A percentile compares a stretch with the other conserved stretches of the same genome.
Evolutionary conservation across 202 grass and related monocot species (phyloP).

Genomic region (Zizania palustris): DNA sequence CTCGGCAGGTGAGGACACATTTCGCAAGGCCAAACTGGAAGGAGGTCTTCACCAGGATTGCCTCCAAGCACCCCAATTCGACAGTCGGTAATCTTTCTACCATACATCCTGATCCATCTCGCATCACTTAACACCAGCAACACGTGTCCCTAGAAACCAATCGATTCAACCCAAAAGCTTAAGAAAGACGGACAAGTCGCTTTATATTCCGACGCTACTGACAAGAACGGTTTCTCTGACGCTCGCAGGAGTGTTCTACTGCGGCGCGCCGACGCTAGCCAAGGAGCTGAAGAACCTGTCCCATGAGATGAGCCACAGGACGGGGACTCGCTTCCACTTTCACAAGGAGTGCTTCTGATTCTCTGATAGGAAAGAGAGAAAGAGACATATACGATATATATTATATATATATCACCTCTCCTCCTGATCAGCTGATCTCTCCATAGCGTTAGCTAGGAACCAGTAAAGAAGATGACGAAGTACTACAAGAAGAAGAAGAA

Average conservation of each 20-base stretch:
- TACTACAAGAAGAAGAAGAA: background rate
- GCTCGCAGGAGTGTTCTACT: constrained; percentile 87
- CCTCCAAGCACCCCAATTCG: constrained; percentile 81
- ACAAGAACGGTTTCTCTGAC: constrained; percentile 27
- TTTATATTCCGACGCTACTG: background rate
- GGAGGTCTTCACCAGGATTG: constrained; percentile 86
- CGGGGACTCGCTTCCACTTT: constrained; percentile 88
- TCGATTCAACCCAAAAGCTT: too few species aligned
- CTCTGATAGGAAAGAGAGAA: background rate
- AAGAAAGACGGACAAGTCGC: too few species aligned
- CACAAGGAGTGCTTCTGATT: constrained; percentile 95
- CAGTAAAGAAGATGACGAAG: constrained; percentile 34
- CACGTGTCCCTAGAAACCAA: background rate
- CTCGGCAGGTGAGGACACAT: constrained; percentile 87
- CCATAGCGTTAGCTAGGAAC: constrained; percentile 53
- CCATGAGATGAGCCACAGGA: constrained; percentile 93
- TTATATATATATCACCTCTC: background rate
- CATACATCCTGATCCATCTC: background rate
- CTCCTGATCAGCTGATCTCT: constrained; percentile 50
- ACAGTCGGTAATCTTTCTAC: constrained; percentile 75
- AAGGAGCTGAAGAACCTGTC: constrained; percentile 87
- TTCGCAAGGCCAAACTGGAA: constrained; percentile 98
- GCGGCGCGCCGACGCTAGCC: constrained; percentile 74
- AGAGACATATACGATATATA: background rate
- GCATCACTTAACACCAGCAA: background rate